Evolutionary conservation across 345 rosid species (phyloP), one percentile per base, ranked within the genome.

Genomic region (Corchorus olitorius): DNA sequence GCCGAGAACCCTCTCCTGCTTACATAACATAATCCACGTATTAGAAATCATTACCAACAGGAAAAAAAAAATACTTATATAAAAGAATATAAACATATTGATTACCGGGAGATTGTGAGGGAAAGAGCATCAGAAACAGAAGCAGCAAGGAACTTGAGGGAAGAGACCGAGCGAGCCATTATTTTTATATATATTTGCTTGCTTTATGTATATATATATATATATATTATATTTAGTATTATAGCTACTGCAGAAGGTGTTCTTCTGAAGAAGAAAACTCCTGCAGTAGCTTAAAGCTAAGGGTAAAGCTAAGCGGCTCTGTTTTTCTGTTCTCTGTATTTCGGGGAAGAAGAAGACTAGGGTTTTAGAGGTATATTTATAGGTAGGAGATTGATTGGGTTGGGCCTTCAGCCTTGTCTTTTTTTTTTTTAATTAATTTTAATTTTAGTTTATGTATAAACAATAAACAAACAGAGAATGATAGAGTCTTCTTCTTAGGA

Each of bases 1-100:
- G 85, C 91, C 3, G 84, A 86, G 65, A 81, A 89, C 3, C 92
- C 80, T 79, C 93, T 83, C 77, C 93, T 85, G 27, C 27, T 0
- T 27, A 27, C 27, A 27, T 27, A 27, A 76, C 11, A 17, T 13
- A 33, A 33, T 2, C 37, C 64, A 6, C 45, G 20, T 35, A 4
- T 6, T 6, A 39, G 15, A 54, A 39, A 20, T 8, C 52, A 27
- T 37, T 41, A 33, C 2, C 39, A 17, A 58, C 6, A 27, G 3
- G 8, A 13, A 5, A 0, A 41, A 2, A 60, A 3, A 10, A 10
- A 19, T 1, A 0, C 12, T 34, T 2, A 4, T 4, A 8, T 16
- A 15, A 20, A 41, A 19, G 14, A 0, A 41, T 39, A 78, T 0
- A 9, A n/a, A 15, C 15, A 14, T 0, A 6, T 27, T 27, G 27